Evolutionary conservation across 176 grass and related monocot species (phyloP).

Genomic region (Triticum timopheevii): DNA sequence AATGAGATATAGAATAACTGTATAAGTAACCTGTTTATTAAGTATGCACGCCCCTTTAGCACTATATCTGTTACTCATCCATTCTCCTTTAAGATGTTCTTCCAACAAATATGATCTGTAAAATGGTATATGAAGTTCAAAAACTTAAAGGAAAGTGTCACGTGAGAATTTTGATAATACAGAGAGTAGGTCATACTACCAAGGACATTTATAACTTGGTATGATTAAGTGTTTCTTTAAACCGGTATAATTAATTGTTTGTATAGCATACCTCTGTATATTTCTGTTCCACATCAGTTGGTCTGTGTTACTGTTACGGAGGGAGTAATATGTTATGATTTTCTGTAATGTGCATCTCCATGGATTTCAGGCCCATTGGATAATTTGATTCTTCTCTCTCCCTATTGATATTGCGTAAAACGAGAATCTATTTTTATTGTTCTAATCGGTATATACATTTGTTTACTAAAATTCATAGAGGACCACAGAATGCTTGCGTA

Average conservation of each 20-base stretch:
- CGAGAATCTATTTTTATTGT: neutral
- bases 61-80: neutral
- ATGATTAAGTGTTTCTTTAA: neutral
- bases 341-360: neutral
- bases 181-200: neutral
- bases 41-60: neutral
- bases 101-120: neutral
- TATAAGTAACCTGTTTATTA: neutral
- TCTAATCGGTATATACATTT: slow-evolving; percentile 22
- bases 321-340: neutral
- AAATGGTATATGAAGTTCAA: neutral
- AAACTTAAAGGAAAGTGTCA: neutral
- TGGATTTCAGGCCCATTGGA: slow-evolving; percentile 12
- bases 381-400: neutral
- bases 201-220: neutral
- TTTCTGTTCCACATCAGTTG: neutral
- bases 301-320: neutral
- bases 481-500: slow-evolving; percentile 60
- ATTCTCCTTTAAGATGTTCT: neutral
- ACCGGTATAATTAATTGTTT: neutral
- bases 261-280: neutral
- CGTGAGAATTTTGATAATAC: neutral
- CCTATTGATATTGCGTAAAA: neutral
- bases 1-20: neutral
- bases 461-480: slow-evolving; percentile 47